Base-by-base conservation (phyloP, 78 protist species). In the Dictyostelium citrinum region DNA sequence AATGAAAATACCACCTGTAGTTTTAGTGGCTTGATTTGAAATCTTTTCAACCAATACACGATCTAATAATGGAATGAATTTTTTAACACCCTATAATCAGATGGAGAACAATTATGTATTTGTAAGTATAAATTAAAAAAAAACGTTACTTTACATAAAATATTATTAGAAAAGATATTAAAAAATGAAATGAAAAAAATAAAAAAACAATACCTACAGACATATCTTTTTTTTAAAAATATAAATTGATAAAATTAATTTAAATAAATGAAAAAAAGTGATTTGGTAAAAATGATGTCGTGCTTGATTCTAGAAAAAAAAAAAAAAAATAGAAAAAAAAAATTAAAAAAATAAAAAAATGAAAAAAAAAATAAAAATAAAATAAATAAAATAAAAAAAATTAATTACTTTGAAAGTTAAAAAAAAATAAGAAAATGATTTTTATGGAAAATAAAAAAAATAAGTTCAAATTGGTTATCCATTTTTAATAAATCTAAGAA, bases 51-150 rank as follows among this genome's bases (percentile, higher is more conserved):
- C 37, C 5, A 88, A 68, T 67, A 88, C 27, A 68, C 93, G 84
- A 68, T 88, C 93, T 43, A 88, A 88, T 64, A 88, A 88, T 78
- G 93, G 93, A 49, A 78, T 68, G 29, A 88, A 79, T 49, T 67
- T 88, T 46, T 88, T 88, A 22, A 88, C 17, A 27, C 49, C 58
- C 67, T 84, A 74, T n/a, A 22, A 35, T 72, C 35, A 10, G 9
- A 43, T 43, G 51, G 9, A 43, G 51, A 43, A 43, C 9, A 1
- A 43, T 43, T 43, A 9, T 43, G 51, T 43, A 5, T 39, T 39
- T 49, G 60, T 49, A 16, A 14, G 22, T 12, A 43, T 43, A 39
- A 3, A 39, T 43, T 0, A 16, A 49, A 49, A 49, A 49, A 49
- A 49, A 49, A 55, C 64, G 64, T 55, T 55, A 55, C 60, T 14